phyloP scores from a whole-genome alignment of 2,329 filamentous ascomycete genomes.

The Zasmidium angulare region DNA sequence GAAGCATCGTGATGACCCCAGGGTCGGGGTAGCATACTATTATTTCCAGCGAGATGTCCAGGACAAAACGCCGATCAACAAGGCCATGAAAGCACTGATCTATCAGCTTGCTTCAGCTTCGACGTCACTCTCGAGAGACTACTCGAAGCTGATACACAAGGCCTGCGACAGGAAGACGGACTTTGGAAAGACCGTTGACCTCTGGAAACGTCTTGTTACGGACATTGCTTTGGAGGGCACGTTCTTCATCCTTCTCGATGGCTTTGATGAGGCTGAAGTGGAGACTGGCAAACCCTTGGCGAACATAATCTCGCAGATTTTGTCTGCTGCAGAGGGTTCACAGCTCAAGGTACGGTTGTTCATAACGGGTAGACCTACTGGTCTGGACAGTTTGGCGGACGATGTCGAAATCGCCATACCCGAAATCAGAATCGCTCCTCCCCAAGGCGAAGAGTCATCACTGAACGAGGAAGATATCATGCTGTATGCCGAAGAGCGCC shows the following conservation, averaged over 20 bases:
- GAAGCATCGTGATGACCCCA: not conserved
- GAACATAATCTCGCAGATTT: not conserved
- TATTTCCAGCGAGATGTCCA: not conserved
- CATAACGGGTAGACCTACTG: not conserved
- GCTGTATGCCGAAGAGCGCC: not conserved
- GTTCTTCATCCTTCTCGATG: conserved; percentile 4
- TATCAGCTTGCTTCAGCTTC: not conserved
- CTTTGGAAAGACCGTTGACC: not conserved
- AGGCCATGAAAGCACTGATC: not conserved
- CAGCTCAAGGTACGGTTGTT: not conserved
- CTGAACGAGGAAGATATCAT: not conserved
- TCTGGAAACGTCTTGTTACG: not conserved
- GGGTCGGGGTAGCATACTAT: not conserved
- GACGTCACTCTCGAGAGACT: not conserved
- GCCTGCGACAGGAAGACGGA: not conserved
- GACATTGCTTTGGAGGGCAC: conserved; percentile 1
- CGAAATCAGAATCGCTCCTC: not conserved
- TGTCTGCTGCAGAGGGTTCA: not conserved
- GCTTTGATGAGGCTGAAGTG: not conserved
- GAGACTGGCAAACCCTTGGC: not conserved
- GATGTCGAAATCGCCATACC: not conserved
- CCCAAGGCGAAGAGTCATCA: not conserved
- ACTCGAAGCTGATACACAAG: not conserved
- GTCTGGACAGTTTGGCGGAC: not conserved
- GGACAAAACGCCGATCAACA: not conserved